Percentiles rank a stretch among this genome's conserved stretches.
Evolutionary conservation across 2,329 filamentous ascomycete species (phyloP).

Genomic region (Colletotrichum tofieldiae): DNA sequence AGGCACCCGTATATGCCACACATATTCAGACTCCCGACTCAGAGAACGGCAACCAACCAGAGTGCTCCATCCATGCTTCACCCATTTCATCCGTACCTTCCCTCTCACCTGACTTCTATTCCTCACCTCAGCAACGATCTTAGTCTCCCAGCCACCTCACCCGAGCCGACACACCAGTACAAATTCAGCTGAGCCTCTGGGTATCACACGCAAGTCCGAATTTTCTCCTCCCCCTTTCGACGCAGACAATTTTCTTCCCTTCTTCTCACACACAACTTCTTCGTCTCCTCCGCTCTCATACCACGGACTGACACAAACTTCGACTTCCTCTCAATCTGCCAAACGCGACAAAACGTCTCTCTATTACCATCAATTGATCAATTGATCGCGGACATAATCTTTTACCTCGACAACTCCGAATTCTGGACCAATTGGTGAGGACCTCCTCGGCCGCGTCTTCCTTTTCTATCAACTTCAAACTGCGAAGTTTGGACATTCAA

Average conservation of each 20-base stretch:
- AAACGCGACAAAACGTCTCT: not conserved
- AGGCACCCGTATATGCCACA: not conserved
- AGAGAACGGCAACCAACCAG: not conserved
- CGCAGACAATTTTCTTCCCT: not conserved
- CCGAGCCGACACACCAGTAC: constrained; percentile 1
- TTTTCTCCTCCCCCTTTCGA: not conserved
- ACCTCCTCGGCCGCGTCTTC: not conserved
- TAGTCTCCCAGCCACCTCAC: constrained; percentile 30
- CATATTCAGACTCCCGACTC: not conserved
- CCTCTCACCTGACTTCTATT: constrained; percentile 17
- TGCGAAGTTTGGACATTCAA: not conserved
- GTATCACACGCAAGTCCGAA: not conserved
- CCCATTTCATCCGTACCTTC: constrained; percentile 19
- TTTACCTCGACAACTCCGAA: not conserved
- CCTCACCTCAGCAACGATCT: constrained; percentile 6
- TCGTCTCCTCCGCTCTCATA: not conserved
- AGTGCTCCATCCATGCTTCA: constrained; percentile 14
- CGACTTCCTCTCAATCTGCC: not conserved
- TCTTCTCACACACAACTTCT: constrained; percentile 15
- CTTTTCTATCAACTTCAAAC: not conserved
- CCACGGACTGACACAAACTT: not conserved
- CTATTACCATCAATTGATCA: not conserved
- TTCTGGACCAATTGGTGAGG: constrained; percentile 9
- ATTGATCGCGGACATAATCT: not conserved
- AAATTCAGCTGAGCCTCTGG: not conserved